Evolutionary conservation across 768 basidiomycete species (phyloP), one percentile per base, ranked within the genome.

Genomic region (Hygrophorus pudorinus): DNA sequence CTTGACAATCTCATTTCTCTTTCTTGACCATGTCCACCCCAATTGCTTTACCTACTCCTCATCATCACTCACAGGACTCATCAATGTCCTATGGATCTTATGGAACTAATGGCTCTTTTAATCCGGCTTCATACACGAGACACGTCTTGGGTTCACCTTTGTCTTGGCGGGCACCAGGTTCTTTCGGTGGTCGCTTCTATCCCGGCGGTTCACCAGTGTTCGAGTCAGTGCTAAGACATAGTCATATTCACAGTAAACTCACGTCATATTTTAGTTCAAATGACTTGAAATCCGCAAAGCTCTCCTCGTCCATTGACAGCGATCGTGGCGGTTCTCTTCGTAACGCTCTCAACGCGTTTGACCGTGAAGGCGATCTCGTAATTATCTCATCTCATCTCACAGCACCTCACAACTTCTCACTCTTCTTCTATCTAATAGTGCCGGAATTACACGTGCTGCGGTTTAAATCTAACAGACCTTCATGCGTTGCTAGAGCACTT

Each of bases 391-490:
- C 8, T 5, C 17, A 18, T 44, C n/a, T n/a, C n/a, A 41, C 39
- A 24, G 7, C 41, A 27, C 17, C 40, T 44, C 16, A 28, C 14
- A 38, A 30, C 18, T 37, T 31, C 42, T 48, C 39, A 21, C 32
- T 36, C 46, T 32, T 29, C 24, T 21, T 3, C 46, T 24, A 24
- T 3, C 46, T 24, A 24, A 24, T 24, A 84, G 78, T 89, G 86
- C 61, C 80, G 83, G 51, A 82, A 94, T 59, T 96, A 91, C 66
- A 79, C 80, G 1, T 96, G 92, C 64, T 96, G 91, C 57, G 90
- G 89, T 8, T 65, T 85, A 41, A 74, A 81, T 50, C 72, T 89
- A 13, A 62, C 59, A 40, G 66, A 67, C 48, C 59, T 68, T 20
- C 65, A 67, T 48, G 66, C 87, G 2, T 79, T 94, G 9, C 74